Conservation (phyloP, 2,329 filamentous ascomycete genomes). For the Lecanicillium sp. region DNA sequence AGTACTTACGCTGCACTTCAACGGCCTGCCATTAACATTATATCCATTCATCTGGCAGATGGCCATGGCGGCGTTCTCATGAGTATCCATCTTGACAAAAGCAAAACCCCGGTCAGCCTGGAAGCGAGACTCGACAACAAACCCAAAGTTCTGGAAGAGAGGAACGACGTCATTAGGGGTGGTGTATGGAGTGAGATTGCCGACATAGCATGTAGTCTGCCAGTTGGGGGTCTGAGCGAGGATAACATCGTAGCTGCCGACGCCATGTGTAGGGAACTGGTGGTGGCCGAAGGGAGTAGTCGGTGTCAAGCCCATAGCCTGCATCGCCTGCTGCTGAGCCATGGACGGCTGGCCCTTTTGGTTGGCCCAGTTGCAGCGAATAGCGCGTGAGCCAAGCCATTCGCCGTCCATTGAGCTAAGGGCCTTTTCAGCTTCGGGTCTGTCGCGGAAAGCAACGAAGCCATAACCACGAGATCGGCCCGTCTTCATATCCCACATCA, state of each 20-base stretch:
- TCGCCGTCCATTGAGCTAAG: slow-evolving; percentile 97
- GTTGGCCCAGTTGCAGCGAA: slow-evolving; percentile 99
- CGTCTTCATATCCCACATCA: slow-evolving; percentile 99
- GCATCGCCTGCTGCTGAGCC: slow-evolving; percentile 94
- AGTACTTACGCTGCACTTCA: slow-evolving; percentile 99
- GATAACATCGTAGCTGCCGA: slow-evolving; percentile 97
- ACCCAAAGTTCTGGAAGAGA: slow-evolving; percentile 97
- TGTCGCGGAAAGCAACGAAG: slow-evolving; percentile 95
- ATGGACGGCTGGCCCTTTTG: slow-evolving; percentile 99
- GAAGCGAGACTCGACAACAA: slow-evolving; percentile 93
- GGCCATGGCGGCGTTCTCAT: slow-evolving; percentile 96
- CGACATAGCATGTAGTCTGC: slow-evolving; percentile 98
- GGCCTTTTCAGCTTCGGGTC: slow-evolving; percentile 88
- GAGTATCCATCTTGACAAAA: slow-evolving; percentile 98
- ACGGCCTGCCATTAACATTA: slow-evolving; percentile 89
- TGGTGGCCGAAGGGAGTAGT: slow-evolving; percentile 95
- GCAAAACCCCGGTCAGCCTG: slow-evolving; percentile 96
- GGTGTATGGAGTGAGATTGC: slow-evolving; percentile 95
- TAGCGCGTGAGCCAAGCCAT: slow-evolving; percentile 95
- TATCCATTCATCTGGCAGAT: slow-evolving; percentile 98
- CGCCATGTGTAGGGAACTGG: slow-evolving; percentile 93
- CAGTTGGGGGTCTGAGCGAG: slow-evolving; percentile 89
- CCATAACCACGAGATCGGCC: slow-evolving; percentile 94
- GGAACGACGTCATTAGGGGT: slow-evolving; percentile 95
- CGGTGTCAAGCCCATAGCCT: slow-evolving; percentile 94